Base-by-base conservation (phyloP, 1,284 basidiomycete species). In the Sparassis latifolia region DNA sequence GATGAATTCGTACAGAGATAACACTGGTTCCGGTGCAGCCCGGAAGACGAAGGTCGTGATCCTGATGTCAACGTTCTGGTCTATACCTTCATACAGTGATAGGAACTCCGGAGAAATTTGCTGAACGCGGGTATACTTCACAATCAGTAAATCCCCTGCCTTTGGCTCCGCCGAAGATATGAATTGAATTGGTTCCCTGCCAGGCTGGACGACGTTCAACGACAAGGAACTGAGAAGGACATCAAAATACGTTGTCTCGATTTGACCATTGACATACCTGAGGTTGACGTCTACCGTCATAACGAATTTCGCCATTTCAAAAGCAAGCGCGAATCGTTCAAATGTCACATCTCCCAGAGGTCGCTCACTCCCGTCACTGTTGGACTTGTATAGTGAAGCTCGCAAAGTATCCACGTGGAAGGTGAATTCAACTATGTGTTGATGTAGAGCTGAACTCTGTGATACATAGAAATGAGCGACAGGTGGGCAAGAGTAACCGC, bases 1-100 rank as follows among this genome's bases (percentile, higher is more conserved):
- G 69, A 99, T 86, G 73, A 97, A 98, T 70, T 99, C 94, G 68
- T 98, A 99, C 7, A 99, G 72, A 2, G 86, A 79, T 40, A 99
- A 74, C 44, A 99, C 87, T 20, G 96, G 95, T 63, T 94, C 92
- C 2, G 97, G 93, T 3, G 90, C 89, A 1, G 92, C 84, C 53
- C 86, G 84, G 68, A 99, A 85, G 55, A 95, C 81, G 69, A 99
- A 88, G 0, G 97, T 98, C 3, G 96, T 97, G 42, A 99, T 76
- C 59, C 86, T 85, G 53, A 95, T 82, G 62, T 95, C 87, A 52
- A 99, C 82, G 52, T 74, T 89, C 69, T 97, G 91, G 62, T 97
- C 89, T 49, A 96, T 85, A 10, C 89, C 89, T 56, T 96, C 92
- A 66, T 91, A 89, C 5, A 84, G 71, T 2, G 84, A 82, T 62